Conservation (phyloP, 2,329 filamentous ascomycete species). For the Aspergillus thermomutatus region DNA sequence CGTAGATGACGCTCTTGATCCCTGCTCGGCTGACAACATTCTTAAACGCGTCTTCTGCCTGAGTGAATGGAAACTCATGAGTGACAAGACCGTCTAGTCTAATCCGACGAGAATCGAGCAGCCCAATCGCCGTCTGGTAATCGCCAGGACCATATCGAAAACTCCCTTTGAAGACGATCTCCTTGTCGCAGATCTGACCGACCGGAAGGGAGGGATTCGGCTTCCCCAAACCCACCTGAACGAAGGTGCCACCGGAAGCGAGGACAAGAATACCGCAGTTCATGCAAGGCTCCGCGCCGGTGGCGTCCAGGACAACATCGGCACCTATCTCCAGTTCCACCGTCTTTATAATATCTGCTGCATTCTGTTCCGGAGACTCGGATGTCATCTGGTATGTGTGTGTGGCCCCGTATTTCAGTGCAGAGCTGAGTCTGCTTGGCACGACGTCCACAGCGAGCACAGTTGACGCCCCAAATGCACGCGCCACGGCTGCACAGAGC, state of each 20-base stretch:
- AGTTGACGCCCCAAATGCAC: constrained; percentile 72
- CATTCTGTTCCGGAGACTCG: constrained; percentile 65
- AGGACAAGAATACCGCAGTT: constrained; percentile 67
- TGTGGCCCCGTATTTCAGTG: constrained; percentile 58
- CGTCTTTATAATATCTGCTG: constrained; percentile 58
- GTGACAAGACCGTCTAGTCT: constrained; percentile 73
- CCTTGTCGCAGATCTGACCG: constrained; percentile 82
- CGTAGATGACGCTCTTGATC: constrained; percentile 41
- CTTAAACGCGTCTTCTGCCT: constrained; percentile 79
- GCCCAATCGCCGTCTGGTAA: constrained; percentile 73
- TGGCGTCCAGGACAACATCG: constrained; percentile 73
- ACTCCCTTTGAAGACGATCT: constrained; percentile 76
- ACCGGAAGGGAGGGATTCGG: constrained; percentile 63
- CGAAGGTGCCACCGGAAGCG: constrained; percentile 66
- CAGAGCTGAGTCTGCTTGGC: constrained; percentile 65
- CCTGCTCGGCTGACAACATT: constrained; percentile 73
- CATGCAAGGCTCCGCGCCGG: constrained; percentile 70
- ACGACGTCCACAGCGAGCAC: constrained; percentile 76
- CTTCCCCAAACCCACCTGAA: constrained; percentile 84
- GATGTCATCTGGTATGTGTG: constrained; percentile 57
- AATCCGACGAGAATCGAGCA: constrained; percentile 62
- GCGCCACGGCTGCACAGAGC: constrained; percentile 77
- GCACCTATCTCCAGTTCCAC: constrained; percentile 61
- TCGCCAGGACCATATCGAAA: constrained; percentile 86
- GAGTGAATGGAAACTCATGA: constrained; percentile 67